A percentile compares a stretch with the other conserved stretches of the same genome.
Conservation (phyloP, 768 basidiomycete genomes). For the Hygrophoropsis aurantiaca region DNA sequence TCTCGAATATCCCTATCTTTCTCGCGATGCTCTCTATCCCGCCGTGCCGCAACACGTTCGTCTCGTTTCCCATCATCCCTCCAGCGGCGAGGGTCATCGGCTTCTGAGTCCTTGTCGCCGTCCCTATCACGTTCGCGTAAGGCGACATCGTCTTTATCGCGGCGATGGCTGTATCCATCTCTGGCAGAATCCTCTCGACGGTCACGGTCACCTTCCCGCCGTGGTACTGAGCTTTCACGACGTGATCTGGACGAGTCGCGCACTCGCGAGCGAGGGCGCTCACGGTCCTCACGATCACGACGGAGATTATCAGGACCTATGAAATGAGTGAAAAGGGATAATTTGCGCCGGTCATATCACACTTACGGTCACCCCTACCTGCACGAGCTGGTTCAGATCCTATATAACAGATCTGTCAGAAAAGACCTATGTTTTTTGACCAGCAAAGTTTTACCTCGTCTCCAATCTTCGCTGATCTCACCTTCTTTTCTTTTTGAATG, state of each 20-base stretch:
- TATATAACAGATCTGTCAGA: slow-evolving; percentile 6
- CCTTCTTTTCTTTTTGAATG: slow-evolving; percentile 64
- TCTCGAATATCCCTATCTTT: slow-evolving; percentile 39
- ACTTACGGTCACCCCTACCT: slow-evolving; percentile 36
- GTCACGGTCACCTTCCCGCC: slow-evolving; percentile 37
- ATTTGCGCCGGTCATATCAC: neutral
- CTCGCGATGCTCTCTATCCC: slow-evolving; percentile 48
- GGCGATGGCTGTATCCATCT: slow-evolving; percentile 16
- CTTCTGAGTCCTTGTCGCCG: slow-evolving; percentile 48
- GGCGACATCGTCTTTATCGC: slow-evolving; percentile 30
- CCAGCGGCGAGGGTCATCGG: slow-evolving; percentile 74
- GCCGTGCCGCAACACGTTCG: slow-evolving; percentile 65
- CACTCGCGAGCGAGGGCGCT: slow-evolving; percentile 60
- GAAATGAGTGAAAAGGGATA: neutral
- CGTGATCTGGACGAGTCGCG: slow-evolving; percentile 64
- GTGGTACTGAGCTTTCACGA: slow-evolving; percentile 55
- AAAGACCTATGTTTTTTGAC: slow-evolving; percentile 12
- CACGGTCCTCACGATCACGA: slow-evolving; percentile 60
- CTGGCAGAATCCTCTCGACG: slow-evolving; percentile 16
- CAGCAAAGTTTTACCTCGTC: slow-evolving; percentile 40
- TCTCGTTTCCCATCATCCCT: slow-evolving; percentile 82
- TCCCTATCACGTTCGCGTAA: slow-evolving; percentile 40
- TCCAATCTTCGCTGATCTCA: slow-evolving; percentile 82
- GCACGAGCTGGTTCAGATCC: slow-evolving; percentile 38
- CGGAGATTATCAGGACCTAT: slow-evolving; percentile 55